Conservation (phyloP, 2,329 filamentous ascomycete genomes). For the Fusarium verticillioides region DNA sequence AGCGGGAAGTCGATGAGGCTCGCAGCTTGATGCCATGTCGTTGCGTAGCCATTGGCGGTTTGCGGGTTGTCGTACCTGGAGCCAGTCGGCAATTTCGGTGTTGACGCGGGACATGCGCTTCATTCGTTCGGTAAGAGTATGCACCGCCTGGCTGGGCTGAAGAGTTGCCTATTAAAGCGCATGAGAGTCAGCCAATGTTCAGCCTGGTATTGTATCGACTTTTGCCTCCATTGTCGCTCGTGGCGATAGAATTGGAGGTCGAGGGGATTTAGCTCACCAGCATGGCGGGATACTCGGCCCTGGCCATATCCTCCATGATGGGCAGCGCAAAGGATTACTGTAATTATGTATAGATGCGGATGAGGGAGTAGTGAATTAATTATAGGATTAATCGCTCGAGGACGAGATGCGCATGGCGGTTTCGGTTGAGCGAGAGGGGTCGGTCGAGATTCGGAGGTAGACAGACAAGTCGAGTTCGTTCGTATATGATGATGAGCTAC, state of each 20-base stretch:
- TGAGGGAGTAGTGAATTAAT: constrained; percentile 15
- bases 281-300: constrained; percentile 92
- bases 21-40: not conserved
- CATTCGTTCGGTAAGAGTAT: constrained; percentile 85
- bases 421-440: constrained; percentile 30
- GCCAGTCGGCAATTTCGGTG: constrained; percentile 92
- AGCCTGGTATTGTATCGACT: not conserved
- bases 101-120: constrained; percentile 89
- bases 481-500: constrained; percentile 9
- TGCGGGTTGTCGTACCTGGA: constrained; percentile 73
- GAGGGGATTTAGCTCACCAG: constrained; percentile 72
- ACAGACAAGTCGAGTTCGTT: constrained; percentile 12
- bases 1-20: constrained; percentile 1
- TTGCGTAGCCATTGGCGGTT: constrained; percentile 16
- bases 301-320: constrained; percentile 79
- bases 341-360: constrained; percentile 30
- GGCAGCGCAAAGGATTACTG: constrained; percentile 46
- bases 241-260: not conserved
- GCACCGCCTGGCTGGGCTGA: constrained; percentile 83
- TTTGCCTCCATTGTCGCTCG: not conserved
- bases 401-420: constrained; percentile 28
- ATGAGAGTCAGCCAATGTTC: constrained; percentile 30
- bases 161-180: constrained; percentile 72
- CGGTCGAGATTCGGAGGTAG: constrained; percentile 3
- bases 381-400: constrained; percentile 30